Base-by-base conservation (phyloP, 331 rosid species). In the Quercus tomentella region DNA sequence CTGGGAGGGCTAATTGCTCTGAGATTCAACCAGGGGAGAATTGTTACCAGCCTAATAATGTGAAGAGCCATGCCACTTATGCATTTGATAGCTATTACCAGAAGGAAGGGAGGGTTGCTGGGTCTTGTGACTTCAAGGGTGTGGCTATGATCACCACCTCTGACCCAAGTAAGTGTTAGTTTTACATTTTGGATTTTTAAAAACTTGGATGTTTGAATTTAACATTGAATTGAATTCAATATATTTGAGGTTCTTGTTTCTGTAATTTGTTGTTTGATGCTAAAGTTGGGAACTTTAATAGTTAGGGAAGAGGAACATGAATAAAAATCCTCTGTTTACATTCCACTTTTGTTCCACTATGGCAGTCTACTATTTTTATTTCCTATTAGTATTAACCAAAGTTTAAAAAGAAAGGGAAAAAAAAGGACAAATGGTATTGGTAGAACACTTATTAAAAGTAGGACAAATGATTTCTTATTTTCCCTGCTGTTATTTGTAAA, bases 31-130 rank as follows among this genome's bases (percentile, higher is more conserved):
- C 97, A 0, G 98, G 98, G 76, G 92, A 94, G 72, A 79, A 15
- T 73, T 94, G 98, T 68, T 94, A 86, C 69, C 82, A 81, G 81
- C 97, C 93, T n/a, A 92, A 94, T 57, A 90, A 89, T 83, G 97
- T 94, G 62, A 90, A 83, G 81, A 92, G 68, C 56, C 98, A 94
- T 81, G 97, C 98, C 57, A 86, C 97, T 55, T 94, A 86, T 84
- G 98, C 97, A 8, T 94, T 94, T 82, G 91, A 94, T 90, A 92
- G 94, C 83, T 94, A 94, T 89, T 92, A 87, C 86, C 97, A 92
- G 90, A 86, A 66, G 23, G 81, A 84, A 63, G 92, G 91, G 14
- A 92, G 51, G 81, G 71, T 82, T 77, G 35, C 96, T 52, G 94
- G 90, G 28, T 87, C 98, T 76, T 94, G 97, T 78, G 96, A 94